A percentile compares a stretch with the other conserved stretches of the same genome.
These are phyloP conservation scores for Gossypium turneri DNA, from an alignment of 345 rosid genomes.

Conservation along the genomic window DNA sequence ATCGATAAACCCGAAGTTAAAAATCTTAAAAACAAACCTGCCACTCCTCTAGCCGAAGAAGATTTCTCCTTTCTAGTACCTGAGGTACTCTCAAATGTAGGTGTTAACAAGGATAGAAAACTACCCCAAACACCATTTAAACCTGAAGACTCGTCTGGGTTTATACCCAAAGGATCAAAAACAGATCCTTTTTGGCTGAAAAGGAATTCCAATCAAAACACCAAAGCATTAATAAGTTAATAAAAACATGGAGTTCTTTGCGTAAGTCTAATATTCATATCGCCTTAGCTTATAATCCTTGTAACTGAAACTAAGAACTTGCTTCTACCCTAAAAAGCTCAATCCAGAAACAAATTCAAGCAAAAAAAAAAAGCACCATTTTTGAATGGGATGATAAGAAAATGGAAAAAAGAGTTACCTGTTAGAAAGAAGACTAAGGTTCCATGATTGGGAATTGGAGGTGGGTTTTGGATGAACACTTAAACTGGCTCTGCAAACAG, in stretches of 20 bases:
- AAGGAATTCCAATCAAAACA: constrained; percentile 33
- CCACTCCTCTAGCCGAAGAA: constrained; percentile 72
- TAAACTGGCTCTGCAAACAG: constrained; percentile 40
- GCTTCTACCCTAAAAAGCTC: background rate
- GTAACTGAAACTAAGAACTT: background rate
- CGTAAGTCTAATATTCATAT: background rate
- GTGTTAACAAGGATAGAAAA: constrained; percentile 48
- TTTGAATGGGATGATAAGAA: background rate
- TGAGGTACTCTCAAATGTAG: constrained; percentile 53
- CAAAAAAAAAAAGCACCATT: background rate
- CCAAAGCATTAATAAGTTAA: constrained; percentile 15
- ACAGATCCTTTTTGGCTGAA: constrained; percentile 50
- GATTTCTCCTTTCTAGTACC: constrained; percentile 58
- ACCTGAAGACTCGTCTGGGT: constrained; percentile 44
- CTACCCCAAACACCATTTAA: constrained; percentile 53
- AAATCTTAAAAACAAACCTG: constrained; percentile 43
- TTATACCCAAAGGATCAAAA: constrained; percentile 84
- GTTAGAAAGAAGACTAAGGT: constrained; percentile 32
- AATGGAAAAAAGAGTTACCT: constrained; percentile 27
- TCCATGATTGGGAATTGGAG: constrained; percentile 34
- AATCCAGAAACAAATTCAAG: background rate
- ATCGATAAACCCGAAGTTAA: background rate
- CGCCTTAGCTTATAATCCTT: background rate
- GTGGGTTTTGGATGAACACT: constrained; percentile 41
- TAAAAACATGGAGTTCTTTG: background rate